These are phyloP conservation scores for Spirogloea muscicola DNA, from an alignment of 139 green algal species.

Conservation along the genomic window DNA sequence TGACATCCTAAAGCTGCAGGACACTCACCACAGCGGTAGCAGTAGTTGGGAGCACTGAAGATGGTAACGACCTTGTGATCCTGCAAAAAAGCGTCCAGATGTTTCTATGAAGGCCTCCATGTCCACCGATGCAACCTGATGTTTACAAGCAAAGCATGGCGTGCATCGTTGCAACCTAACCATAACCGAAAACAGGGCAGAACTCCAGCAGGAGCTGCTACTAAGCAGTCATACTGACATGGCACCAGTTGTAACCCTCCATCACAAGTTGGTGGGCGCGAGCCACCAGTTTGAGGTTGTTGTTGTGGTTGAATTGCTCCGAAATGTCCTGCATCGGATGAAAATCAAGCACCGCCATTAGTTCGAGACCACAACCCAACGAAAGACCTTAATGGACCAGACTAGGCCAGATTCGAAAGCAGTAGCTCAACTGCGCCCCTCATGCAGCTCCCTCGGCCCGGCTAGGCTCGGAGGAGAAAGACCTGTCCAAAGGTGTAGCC, in stretches of 20 bases:
- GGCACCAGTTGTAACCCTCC: constrained; percentile 77
- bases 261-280: constrained; percentile 99
- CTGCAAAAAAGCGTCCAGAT: constrained; percentile 58
- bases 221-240: constrained; percentile 1
- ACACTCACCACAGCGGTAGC: constrained; percentile 56
- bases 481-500: constrained; percentile 95
- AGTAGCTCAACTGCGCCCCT: not conserved
- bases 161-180: too few species aligned
- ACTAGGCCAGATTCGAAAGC: not conserved
- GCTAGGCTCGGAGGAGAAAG: too few species aligned
- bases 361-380: not conserved
- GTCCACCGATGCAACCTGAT: too few species aligned
- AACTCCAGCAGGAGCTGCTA: too few species aligned
- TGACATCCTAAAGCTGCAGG: too few species aligned
- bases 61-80: constrained; percentile 98
- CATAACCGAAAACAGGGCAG: too few species aligned
- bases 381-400: not conserved
- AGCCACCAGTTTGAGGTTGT: constrained; percentile 88
- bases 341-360: constrained; percentile 5
- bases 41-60: constrained; percentile 99
- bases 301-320: constrained; percentile 98
- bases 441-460: not conserved
- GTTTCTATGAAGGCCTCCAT: too few species aligned
- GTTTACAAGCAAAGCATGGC: too few species aligned
- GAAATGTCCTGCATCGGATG: constrained; percentile 80